Base-by-base conservation (phyloP, 768 basidiomycete genomes). In the Leccinum broughii region DNA sequence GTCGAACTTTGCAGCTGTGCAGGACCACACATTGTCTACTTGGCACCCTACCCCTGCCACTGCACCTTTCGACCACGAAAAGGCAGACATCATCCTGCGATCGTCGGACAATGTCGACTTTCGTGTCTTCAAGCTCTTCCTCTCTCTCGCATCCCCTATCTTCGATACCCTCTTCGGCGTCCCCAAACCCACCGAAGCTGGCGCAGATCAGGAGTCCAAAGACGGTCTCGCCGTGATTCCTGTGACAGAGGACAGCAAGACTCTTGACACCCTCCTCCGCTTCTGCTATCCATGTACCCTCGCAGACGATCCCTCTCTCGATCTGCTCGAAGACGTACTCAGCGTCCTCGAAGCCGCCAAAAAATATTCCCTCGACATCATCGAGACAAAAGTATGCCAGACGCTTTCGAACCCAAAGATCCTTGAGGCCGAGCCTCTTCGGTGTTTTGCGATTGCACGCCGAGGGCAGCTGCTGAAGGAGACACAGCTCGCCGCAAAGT, bases 201-300 rank as follows among this genome's bases (percentile, higher is more conserved):
- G 20, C 20, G 20, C 3, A 5, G 20, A 48, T 15, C 46, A 48
- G 10, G 46, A 48, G 46, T 11, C 10, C 46, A 48, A 48, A 13
- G 46, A 48, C 4, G 46, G 46, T 48, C 46, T 48, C 8, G 4
- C 10, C 22, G 46, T 48, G 14, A 22, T 48, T 22, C 46, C 46
- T 7, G 22, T 48, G 20, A 3, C 46, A 20, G 46, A 48, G 20
- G 46, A 48, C 10, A 48, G 46, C 46, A 68, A 58, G 24, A 50
- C 49, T 9, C 49, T 50, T n/a, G 49, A 50, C 15, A 4, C 26
- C 11, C 49, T 50, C 15, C 60, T 72, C 28, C 60, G 68, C 20
- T 66, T 72, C 44, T 73, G 68, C 34, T 72, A 70, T 24, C 49
- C 49, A 8, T 50, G 49, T 6, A 50, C 49, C 26, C n/a, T 48